Evolutionary conservation across 2,329 filamentous ascomycete species (phyloP), one percentile per base, ranked within the genome.

Genomic region (Annulohypoxylon truncatum): DNA sequence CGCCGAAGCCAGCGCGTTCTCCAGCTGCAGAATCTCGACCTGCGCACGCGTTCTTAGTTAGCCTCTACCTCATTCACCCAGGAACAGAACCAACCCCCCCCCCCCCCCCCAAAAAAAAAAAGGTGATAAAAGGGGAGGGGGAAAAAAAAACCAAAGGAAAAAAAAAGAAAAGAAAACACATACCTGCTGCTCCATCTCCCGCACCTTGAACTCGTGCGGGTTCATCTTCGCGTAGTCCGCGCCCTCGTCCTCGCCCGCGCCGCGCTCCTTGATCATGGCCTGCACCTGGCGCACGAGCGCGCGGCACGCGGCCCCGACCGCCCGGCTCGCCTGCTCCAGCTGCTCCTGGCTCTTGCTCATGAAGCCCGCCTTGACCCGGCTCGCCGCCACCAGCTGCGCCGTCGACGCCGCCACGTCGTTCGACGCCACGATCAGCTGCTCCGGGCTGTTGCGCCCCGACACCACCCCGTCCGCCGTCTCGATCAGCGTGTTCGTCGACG

Each of bases 111-210:
- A 18, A 18, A 35, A 28, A 29, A 26, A 28, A 44, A 9, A 35
- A n/a, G n/a, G n/a, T n/a, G n/a, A n/a, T n/a, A n/a, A n/a, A n/a
- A n/a, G n/a, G n/a, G n/a, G n/a, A n/a, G n/a, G n/a, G n/a, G n/a
- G 15, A 29, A 6, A 24, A 20, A 35, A 15, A 18, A 28, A 33
- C 46, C n/a, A n/a, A n/a, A n/a, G n/a, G n/a, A 18, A 18, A 35
- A 28, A 29, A 12, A 53, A 4, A 24, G 15, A 29, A 6, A 24
- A 20, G 33, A 15, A 18, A 28, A 33, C 46, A 85, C 87, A 74
- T 85, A 97, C 94, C 92, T 99, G 96, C 78, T 99, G 96, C 83
- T 99, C 96, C 96, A 99, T 99, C 83, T 99, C 94, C 74, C 91
- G 88, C 54, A 97, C 94, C 86, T 99, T 99, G 85, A 99, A 98